Evolutionary conservation across 768 basidiomycete genomes (phyloP).

Genomic region (Tylopilus cervinicoccineus): DNA sequence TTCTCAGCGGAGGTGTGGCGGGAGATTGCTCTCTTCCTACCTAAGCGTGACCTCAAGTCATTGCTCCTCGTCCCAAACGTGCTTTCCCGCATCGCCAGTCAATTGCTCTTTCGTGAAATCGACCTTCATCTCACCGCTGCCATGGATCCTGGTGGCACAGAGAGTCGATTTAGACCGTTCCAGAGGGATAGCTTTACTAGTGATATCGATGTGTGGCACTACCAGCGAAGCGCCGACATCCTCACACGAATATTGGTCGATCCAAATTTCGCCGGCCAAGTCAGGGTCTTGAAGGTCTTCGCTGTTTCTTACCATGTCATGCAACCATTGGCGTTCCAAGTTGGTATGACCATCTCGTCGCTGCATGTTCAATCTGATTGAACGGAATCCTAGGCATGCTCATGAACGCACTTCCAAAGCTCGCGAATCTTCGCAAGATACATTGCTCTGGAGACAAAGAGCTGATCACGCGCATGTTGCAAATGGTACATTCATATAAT

Average conservation of each 20-base stretch:
- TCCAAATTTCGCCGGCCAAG: conserved; percentile 50
- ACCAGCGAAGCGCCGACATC: conserved; percentile 65
- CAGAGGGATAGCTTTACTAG: conserved; percentile 15
- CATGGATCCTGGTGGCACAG: conserved; percentile 22
- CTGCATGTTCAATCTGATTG: not conserved
- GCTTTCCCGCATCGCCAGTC: conserved; percentile 64
- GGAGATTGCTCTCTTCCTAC: conserved; percentile 59
- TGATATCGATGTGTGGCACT: conserved; percentile 46
- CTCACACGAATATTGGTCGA: conserved; percentile 64
- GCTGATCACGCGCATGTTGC: conserved; percentile 48
- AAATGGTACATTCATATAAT: conserved; percentile 46
- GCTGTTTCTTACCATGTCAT: conserved; percentile 46
- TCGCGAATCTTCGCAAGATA: conserved; percentile 55
- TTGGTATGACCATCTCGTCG: conserved; percentile 37
- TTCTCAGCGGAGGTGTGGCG: conserved; percentile 73
- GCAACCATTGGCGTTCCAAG: conserved; percentile 59
- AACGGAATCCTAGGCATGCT: conserved; percentile 49
- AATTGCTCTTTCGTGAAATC: conserved; percentile 60
- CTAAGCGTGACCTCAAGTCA: conserved; percentile 60
- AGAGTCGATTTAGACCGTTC: conserved; percentile 10
- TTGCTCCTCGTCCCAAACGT: conserved; percentile 62
- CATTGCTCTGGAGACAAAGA: conserved; percentile 57
- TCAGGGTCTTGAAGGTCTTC: conserved; percentile 57
- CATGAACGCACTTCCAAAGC: conserved; percentile 61
- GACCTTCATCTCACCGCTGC: conserved; percentile 56